Conservation (phyloP, 2,329 filamentous ascomycete genomes). For the Alternaria brassicae region DNA sequence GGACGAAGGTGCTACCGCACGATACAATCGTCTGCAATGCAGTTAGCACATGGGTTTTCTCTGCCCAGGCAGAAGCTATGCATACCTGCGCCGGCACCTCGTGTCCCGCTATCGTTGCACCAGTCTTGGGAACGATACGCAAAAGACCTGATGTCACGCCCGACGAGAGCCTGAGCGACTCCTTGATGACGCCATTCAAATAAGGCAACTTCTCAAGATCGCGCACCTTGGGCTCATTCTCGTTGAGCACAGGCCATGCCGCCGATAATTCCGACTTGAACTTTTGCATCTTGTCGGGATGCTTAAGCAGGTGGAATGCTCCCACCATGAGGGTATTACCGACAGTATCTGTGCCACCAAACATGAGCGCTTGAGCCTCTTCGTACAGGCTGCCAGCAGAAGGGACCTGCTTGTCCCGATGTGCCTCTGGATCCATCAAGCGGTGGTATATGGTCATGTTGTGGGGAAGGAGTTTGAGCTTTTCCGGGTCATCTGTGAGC, state of each 20-base stretch:
- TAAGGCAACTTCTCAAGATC: constrained; percentile 48
- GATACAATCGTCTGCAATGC: constrained; percentile 32
- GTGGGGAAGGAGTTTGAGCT: constrained; percentile 44
- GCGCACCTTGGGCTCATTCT: constrained; percentile 39
- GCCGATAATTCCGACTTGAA: constrained; percentile 50
- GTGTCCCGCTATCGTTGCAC: constrained; percentile 30
- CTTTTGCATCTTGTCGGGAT: constrained; percentile 40
- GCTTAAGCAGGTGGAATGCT: constrained; percentile 51
- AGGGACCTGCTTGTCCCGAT: constrained; percentile 44
- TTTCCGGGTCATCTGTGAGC: constrained; percentile 39
- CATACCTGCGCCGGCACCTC: constrained; percentile 32
- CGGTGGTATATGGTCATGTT: constrained; percentile 50
- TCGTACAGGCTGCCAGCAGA: constrained; percentile 50
- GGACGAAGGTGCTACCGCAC: constrained; percentile 45
- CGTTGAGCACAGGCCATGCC: constrained; percentile 47
- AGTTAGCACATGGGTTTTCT: not conserved
- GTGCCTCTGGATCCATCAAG: constrained; percentile 43
- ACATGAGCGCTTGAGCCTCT: constrained; percentile 56
- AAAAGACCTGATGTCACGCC: constrained; percentile 41
- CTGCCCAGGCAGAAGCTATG: not conserved
- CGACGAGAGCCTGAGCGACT: constrained; percentile 48
- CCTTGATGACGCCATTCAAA: constrained; percentile 50
- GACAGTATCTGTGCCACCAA: constrained; percentile 57
- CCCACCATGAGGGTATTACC: constrained; percentile 54
- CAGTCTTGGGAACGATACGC: constrained; percentile 32